Evolutionary conservation across 2,329 filamentous ascomycete species (phyloP).

Genomic region (Gyromitra esculenta): DNA sequence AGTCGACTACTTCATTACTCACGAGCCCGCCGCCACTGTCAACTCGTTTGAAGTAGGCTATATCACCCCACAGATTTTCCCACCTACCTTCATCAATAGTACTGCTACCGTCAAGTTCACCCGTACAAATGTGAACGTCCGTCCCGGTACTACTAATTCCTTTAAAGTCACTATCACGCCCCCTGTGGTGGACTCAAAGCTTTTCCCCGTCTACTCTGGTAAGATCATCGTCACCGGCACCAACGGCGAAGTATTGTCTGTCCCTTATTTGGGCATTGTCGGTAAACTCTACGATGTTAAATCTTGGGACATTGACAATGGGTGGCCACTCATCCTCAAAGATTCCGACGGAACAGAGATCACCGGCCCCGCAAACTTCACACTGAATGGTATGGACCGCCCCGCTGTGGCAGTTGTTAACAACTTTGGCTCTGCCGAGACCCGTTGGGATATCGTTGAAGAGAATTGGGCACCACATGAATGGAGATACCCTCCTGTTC

Average conservation of each 20-base stretch:
- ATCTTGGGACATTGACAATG: constrained; percentile 37
- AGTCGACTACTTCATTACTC: constrained; percentile 66
- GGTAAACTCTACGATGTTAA: constrained; percentile 48
- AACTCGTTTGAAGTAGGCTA: constrained; percentile 63
- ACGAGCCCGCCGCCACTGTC: constrained; percentile 66
- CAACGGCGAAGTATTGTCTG: constrained; percentile 62
- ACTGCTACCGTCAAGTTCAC: constrained; percentile 54
- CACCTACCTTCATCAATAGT: constrained; percentile 54
- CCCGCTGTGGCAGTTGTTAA: constrained; percentile 39
- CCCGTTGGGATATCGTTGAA: constrained; percentile 60
- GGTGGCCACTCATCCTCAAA: constrained; percentile 42
- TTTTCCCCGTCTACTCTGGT: constrained; percentile 63
- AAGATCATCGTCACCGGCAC: constrained; percentile 62
- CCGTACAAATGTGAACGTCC: constrained; percentile 56
- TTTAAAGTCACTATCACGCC: constrained; percentile 63
- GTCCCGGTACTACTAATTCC: constrained; percentile 56
- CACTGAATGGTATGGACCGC: constrained; percentile 18
- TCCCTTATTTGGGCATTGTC: constrained; percentile 62
- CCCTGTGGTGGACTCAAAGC: constrained; percentile 60
- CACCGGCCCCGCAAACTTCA: constrained; percentile 44
- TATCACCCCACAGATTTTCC: constrained; percentile 54
- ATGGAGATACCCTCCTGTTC: constrained; percentile 63
- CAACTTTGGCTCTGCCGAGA: constrained; percentile 49
- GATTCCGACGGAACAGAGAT: constrained; percentile 16
- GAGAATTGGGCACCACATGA: constrained; percentile 60